Percentiles rank a stretch among this genome's conserved stretches.
Conservation (phyloP, 1,284 basidiomycete species). For the Exobasidium rhododendri region DNA sequence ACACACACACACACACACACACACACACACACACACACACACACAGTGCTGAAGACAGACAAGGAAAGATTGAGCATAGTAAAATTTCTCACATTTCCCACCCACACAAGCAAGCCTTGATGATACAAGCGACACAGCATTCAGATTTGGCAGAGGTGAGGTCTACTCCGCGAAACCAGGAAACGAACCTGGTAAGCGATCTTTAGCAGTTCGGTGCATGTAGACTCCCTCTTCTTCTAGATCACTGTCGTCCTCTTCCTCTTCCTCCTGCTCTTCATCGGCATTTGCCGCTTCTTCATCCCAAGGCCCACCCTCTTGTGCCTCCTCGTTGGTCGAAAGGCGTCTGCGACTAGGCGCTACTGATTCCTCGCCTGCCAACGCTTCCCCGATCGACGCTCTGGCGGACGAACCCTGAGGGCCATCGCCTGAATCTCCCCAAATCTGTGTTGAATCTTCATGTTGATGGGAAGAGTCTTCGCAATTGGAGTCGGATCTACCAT, state of each 20-base stretch:
- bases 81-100: no score
- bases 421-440: slow-evolving; percentile 5
- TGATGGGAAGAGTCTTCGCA: slow-evolving; percentile 10
- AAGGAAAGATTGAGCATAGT: no score
- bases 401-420: slow-evolving; percentile 17
- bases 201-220: slow-evolving; percentile 25
- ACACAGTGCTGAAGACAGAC: no score
- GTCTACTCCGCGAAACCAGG: slow-evolving; percentile 8
- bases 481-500: neutral
- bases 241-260: slow-evolving; percentile 17
- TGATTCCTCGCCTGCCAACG: slow-evolving; percentile 20
- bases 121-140: no score
- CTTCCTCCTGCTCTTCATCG: slow-evolving; percentile 2
- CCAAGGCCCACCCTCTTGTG: neutral
- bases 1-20: no score
- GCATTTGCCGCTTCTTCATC: slow-evolving; percentile 8
- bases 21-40: no score
- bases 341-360: slow-evolving; percentile 19
- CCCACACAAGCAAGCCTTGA: no score
- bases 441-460: slow-evolving; percentile 9
- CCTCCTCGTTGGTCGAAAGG: slow-evolving; percentile 5
- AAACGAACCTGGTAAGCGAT: slow-evolving; percentile 10
- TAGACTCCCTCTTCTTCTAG: slow-evolving; percentile 32
- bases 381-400: slow-evolving; percentile 25
- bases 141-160: no score